A percentile compares a stretch with the other conserved stretches of the same genome.
Conservation (phyloP, 768 basidiomycete species). For the Pisolithus orientalis region DNA sequence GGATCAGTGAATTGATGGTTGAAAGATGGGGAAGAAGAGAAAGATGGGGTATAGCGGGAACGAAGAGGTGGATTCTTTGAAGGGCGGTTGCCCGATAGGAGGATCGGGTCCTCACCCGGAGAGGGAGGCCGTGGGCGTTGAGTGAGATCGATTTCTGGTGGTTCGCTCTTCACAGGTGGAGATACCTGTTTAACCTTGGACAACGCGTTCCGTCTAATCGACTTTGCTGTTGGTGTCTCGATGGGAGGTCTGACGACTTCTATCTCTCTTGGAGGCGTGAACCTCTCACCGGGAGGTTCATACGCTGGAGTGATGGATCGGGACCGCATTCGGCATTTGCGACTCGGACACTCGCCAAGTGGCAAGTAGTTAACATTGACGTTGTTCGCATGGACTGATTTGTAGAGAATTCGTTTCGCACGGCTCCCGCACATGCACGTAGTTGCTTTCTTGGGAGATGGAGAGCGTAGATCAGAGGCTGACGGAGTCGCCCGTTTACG, state of each 20-base stretch:
- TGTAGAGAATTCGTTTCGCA: conserved; percentile 19
- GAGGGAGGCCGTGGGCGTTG: conserved; percentile 62
- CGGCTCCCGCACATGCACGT: conserved; percentile 16
- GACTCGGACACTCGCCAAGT: conserved; percentile 22
- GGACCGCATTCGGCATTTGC: conserved; percentile 22
- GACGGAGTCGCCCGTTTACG: neutral
- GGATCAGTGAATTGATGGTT: neutral
- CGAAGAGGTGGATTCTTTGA: conserved; percentile 18
- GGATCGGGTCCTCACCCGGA: conserved; percentile 69
- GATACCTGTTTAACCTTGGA: conserved; percentile 17
- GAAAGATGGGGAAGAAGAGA: conserved; percentile 29
- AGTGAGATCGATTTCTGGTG: conserved; percentile 55
- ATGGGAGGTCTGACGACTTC: conserved; percentile 34
- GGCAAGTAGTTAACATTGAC: conserved; percentile 45
- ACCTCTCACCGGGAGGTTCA: conserved; percentile 61
- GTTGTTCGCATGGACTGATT: conserved; percentile 43
- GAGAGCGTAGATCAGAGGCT: conserved; percentile 10
- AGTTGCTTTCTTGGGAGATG: conserved; percentile 17
- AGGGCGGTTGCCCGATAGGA: conserved; percentile 45
- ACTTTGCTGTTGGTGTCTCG: conserved; percentile 25
- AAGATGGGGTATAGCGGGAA: conserved; percentile 32
- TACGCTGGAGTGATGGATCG: conserved; percentile 54
- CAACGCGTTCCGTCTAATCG: conserved; percentile 30
- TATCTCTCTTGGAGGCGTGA: conserved; percentile 65
- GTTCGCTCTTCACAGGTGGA: conserved; percentile 51